phyloP scores from a whole-genome alignment of 441 rosid genomes.

The Gossypium lobatum region DNA sequence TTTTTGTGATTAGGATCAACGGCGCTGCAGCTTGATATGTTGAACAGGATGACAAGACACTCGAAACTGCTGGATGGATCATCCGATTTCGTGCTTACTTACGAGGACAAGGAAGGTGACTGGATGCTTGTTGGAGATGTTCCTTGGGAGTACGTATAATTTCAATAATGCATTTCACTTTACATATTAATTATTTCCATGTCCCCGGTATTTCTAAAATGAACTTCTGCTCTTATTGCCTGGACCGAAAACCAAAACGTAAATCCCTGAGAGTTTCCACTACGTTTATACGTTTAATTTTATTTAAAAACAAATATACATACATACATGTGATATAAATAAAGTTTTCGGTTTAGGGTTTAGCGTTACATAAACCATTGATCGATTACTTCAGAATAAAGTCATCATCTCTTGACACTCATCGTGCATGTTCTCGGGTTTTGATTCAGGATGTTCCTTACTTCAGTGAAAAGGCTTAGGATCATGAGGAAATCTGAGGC shows the following conservation, averaged over 20 bases:
- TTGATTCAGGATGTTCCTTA: conserved; percentile 66
- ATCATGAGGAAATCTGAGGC: conserved; percentile 81
- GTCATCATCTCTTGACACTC: neutral
- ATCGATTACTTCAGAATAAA: neutral
- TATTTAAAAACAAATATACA: no score
- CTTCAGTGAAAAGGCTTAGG: conserved; percentile 77
- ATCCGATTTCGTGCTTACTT: conserved; percentile 72
- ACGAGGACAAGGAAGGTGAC: conserved; percentile 93
- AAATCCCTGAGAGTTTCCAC: neutral
- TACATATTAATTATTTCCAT: neutral
- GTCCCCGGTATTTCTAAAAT: neutral
- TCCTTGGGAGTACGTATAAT: conserved; percentile 75
- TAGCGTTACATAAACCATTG: neutral
- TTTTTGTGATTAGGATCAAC: conserved; percentile 38
- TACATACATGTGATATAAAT: neutral
- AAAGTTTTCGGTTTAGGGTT: neutral
- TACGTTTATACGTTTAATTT: neutral
- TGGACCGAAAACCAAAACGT: neutral
- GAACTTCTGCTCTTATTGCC: neutral
- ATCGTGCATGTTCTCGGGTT: neutral
- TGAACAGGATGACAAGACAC: conserved; percentile 25
- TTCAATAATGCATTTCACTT: neutral
- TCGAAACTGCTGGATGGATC: conserved; percentile 60
- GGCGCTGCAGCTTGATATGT: conserved; percentile 21
- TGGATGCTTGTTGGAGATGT: conserved; percentile 99